Base-by-base conservation (phyloP, 352 stramenopile genomes). In the Phytophthora tentaculata region DNA sequence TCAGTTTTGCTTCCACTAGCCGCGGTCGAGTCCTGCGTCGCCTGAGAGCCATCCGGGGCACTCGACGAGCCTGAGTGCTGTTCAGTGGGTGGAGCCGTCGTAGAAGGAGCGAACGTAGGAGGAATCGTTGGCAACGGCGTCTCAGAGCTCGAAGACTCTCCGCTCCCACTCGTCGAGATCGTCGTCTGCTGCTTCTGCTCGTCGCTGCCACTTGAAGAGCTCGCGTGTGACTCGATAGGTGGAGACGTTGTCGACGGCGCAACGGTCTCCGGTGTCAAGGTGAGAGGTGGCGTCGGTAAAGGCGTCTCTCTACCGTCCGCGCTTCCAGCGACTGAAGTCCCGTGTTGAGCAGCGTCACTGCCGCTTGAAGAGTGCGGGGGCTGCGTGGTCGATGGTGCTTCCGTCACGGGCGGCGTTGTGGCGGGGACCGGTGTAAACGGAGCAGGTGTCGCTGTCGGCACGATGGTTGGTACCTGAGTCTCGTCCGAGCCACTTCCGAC, bases 371-470 rank as follows among this genome's bases (percentile, higher is more conserved):
- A 41, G 37, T 39, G 6, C 35, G 52, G 17, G 26, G 35, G 53
- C 19, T 61, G 54, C 23, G 44, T 28, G 20, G 44, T 28, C 9
- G 28, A 56, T 17, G 50, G 50, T 20, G 50, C n/a, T 44, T 56
- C 50, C 28, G n/a, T 56, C 28, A 24, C 50, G 24, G 55, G 55
- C 2, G 41, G 24, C 17, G 58, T 52, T 9, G 58, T 58, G 14
- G n/a, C 9, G 5, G 59, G 59, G 37, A 37, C 24, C 19, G 39
- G 10, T 32, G 60, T 67, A 16, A 61, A 51, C 28, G 60, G 60
- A 61, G 39, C n/a, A 55, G 60, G 50, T 20, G 60, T 67, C 37
- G 49, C 35, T n/a, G 58, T 66, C 14, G 58, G 58, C 41, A 66
- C 20, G n/a, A 53, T 28, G 0, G 58, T 66, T 39, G 58, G 58